These are phyloP conservation scores for Entomortierella parvispora DNA, from an alignment of 192 early-diverging fungal genomes.

Conservation along the genomic window DNA sequence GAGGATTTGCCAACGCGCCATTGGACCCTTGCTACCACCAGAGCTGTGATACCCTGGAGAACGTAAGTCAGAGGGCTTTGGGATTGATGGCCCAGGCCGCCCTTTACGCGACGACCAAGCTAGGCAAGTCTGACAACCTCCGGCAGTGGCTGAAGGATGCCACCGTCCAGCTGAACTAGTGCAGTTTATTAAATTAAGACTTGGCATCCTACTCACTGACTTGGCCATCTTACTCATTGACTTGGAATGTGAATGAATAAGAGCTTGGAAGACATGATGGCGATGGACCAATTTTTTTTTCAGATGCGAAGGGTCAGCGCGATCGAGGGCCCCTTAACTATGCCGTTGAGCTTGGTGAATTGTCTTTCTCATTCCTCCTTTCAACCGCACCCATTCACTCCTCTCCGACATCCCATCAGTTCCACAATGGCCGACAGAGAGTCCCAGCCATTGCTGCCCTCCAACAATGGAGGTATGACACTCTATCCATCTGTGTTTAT, in stretches of 20 bases:
- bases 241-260: too few relatives aligned
- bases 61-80: constrained; percentile 69
- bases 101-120: constrained; percentile 37
- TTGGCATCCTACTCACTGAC: too few relatives aligned
- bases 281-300: too few relatives aligned
- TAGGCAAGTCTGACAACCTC: constrained; percentile 32
- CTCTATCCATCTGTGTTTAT: constrained; percentile 4
- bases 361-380: background rate
- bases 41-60: constrained; percentile 72
- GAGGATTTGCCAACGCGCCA: constrained; percentile 71
- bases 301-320: too few relatives aligned
- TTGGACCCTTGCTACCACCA: constrained; percentile 78
- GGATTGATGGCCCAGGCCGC: constrained; percentile 46
- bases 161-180: constrained; percentile 2
- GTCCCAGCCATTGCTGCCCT: constrained; percentile 18
- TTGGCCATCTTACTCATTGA: too few relatives aligned
- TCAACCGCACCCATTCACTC: background rate
- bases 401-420: background rate
- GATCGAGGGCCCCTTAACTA: too few relatives aligned
- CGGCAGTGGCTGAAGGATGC: constrained; percentile 29
- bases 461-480: constrained; percentile 7
- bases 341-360: too few relatives aligned
- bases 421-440: constrained; percentile 30
- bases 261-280: too few relatives aligned
- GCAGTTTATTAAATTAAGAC: too few relatives aligned